Conservation (phyloP, 768 basidiomycete genomes). For the Russula sp. region DNA sequence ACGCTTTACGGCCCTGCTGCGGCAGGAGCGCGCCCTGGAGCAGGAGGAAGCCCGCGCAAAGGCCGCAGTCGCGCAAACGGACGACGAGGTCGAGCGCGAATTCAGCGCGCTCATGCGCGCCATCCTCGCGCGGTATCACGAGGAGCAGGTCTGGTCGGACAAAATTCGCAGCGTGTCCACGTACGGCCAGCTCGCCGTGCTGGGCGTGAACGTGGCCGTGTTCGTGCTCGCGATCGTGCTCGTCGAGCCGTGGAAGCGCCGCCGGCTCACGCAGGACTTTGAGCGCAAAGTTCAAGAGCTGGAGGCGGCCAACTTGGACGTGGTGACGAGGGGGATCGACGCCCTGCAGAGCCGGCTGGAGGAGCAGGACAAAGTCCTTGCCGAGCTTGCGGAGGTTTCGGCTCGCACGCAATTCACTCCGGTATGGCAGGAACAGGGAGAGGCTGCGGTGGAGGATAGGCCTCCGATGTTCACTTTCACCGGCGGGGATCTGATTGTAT, state of each 20-base stretch:
- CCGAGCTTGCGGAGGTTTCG: background rate
- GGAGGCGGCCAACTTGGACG: slow-evolving; percentile 36
- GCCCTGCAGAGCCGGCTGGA: slow-evolving; percentile 14
- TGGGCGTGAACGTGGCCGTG: slow-evolving; percentile 83
- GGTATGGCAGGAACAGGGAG: background rate
- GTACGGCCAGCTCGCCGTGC: slow-evolving; percentile 81
- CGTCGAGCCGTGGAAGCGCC: slow-evolving; percentile 96
- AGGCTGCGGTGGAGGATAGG: background rate
- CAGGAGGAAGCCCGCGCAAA: slow-evolving; percentile 73
- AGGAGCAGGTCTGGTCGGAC: slow-evolving; percentile 99
- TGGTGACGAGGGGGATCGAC: slow-evolving; percentile 2
- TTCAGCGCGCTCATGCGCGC: slow-evolving; percentile 84
- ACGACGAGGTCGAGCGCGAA: slow-evolving; percentile 77
- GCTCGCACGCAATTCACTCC: no score
- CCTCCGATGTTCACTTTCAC: slow-evolving; percentile 4
- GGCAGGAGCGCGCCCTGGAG: slow-evolving; percentile 83
- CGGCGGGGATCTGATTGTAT: slow-evolving; percentile 6
- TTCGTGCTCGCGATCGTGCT: slow-evolving; percentile 86
- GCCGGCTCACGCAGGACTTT: slow-evolving; percentile 79
- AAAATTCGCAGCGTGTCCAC: slow-evolving; percentile 95
- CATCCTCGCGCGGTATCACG: slow-evolving; percentile 91
- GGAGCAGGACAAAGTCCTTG: slow-evolving; percentile 12
- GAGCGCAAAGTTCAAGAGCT: slow-evolving; percentile 69
- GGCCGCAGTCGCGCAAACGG: slow-evolving; percentile 55
- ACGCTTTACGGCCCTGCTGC: slow-evolving; percentile 84